Evolutionary conservation across 176 grass and related monocot species (phyloP), one percentile per base, ranked within the genome.

Genomic region (Musa acuminata): DNA sequence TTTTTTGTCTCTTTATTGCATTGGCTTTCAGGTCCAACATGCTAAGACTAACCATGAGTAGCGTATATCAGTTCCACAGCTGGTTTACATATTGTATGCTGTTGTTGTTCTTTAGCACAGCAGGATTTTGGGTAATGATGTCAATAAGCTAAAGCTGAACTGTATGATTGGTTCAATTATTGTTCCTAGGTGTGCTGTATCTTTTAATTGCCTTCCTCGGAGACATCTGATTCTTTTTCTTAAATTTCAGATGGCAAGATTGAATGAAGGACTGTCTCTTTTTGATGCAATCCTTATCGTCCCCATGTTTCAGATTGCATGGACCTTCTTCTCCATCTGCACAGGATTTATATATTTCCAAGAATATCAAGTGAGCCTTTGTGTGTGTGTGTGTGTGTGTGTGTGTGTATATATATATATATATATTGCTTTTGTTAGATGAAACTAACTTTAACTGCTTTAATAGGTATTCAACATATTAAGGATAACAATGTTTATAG

Each of bases 281-380:
- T 98, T 98, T 78, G 95, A 98, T 84, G 95, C 88, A 80, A 98
- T 98, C 83, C 74, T 98, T 62, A 93, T 98, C 71, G 88, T 98
- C 69, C 95, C 90, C 49, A 98, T 98, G 90, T 94, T 98, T 81
- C 95, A 98, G 83, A 93, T 98, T 89, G 95, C 88, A 76, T 98
- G 95, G 95, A 98, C 95, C 73, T 98, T 98, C 80, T 94, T 98
- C 73, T 98, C 95, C 76, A 93, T 98, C 52, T 98, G 88, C 80
- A 98, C 95, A 71, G 95, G 95, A 87, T 94, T 98, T 98, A 88
- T 98, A 73, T 98, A 98, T 82, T 98, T 98, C 78, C 95, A 98
- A 75, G 95, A 98, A 80, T 98, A 98, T 87, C 90, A 91, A 88
- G 95, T 93, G 81, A 83, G 87, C 76, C 55, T 64, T 13, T 35